phyloP scores from a whole-genome alignment of 78 protist species.

The Cavenderia fasciculata region DNA sequence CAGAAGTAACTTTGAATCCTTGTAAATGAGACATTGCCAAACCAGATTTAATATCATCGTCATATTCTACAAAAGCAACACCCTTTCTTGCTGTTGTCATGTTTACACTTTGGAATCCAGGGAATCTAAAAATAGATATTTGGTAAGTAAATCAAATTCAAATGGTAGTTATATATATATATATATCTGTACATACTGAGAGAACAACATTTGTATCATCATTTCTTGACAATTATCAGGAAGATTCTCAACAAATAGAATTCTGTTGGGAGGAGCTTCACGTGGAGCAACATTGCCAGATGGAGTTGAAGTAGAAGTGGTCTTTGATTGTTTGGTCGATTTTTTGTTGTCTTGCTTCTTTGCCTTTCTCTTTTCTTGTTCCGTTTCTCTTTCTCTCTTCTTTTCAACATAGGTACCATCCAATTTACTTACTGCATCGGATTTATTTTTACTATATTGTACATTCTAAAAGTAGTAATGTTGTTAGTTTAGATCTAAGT shows the following conservation, averaged over 20 bases:
- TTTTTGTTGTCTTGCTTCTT: constrained; percentile 9
- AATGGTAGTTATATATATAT: neutral
- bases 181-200: constrained; percentile 75
- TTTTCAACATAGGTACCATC: constrained; percentile 87
- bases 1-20: constrained; percentile 66
- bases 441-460: constrained; percentile 81
- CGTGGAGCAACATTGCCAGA: constrained; percentile 25
- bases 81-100: constrained; percentile 87
- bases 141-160: neutral
- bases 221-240: constrained; percentile 83
- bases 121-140: constrained; percentile 35
- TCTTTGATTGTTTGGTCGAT: neutral
- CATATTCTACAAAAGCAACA: constrained; percentile 94
- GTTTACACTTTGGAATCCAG: constrained; percentile 89
- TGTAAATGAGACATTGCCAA: constrained; percentile 78
- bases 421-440: constrained; percentile 87
- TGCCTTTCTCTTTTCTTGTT: constrained; percentile 13
- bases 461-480: constrained; percentile 25
- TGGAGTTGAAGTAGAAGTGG: neutral
- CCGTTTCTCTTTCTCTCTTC: constrained; percentile 55
- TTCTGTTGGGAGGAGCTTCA: constrained; percentile 77
- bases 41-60: constrained; percentile 78
- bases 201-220: constrained; percentile 86
- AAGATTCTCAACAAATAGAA: constrained; percentile 88
- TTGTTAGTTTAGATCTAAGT: too few species aligned